phyloP scores from a whole-genome alignment of 345 rosid species.

The Euphorbia pulcherrima region DNA sequence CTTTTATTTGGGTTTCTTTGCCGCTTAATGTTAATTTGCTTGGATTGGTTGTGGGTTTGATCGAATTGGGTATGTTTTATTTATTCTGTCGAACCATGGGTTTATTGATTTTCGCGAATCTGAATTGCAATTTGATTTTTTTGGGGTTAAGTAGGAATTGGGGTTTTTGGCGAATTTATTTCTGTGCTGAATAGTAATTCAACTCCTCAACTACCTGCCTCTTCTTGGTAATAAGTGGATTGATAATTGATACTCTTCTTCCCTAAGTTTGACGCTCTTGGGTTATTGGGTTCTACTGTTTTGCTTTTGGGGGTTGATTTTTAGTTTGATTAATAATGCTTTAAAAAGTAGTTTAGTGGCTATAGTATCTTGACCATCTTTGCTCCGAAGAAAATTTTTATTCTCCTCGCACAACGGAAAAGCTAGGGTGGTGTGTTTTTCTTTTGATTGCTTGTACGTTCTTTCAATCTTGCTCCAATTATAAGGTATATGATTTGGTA shows the following conservation, averaged over 20 bases:
- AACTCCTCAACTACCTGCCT: background rate
- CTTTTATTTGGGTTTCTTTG: background rate
- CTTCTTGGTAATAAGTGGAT: background rate
- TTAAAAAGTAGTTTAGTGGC: background rate
- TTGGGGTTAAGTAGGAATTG: background rate
- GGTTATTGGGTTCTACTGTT: background rate
- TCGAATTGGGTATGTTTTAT: background rate
- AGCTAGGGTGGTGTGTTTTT: background rate
- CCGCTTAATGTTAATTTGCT: background rate
- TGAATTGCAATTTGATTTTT: slow-evolving; percentile 6
- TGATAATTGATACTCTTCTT: background rate
- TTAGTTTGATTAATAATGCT: background rate
- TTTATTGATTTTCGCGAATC: background rate
- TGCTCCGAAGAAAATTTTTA: background rate
- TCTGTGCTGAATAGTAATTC: background rate
- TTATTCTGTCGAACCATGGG: background rate
- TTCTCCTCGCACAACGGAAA: background rate
- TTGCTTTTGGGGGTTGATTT: background rate
- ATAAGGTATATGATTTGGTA: background rate
- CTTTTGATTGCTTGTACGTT: background rate
- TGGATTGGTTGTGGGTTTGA: background rate
- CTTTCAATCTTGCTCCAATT: background rate
- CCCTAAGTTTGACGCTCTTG: background rate
- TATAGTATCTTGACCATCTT: background rate
- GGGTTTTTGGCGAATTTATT: background rate